Evolutionary conservation across 306 rosid genomes (phyloP).

Genomic region (Senna tora): DNA sequence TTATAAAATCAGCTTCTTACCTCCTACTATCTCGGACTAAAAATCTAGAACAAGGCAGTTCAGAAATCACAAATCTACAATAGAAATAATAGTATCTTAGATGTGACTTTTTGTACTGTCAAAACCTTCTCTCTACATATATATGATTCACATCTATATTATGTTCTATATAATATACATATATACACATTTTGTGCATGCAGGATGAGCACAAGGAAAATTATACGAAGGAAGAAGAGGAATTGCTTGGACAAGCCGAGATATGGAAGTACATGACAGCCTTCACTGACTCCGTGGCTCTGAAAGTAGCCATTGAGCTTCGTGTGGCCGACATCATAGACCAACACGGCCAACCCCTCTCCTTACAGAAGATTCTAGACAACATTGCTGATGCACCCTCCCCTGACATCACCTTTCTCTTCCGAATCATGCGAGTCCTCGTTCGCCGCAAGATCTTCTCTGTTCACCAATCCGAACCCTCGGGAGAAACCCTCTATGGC

Average conservation of each 20-base stretch:
- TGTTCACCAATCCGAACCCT: constrained; percentile 24
- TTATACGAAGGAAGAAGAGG: neutral
- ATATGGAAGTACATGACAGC: constrained; percentile 48
- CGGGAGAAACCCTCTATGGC: constrained; percentile 44
- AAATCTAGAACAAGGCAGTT: too few species aligned
- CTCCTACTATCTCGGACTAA: too few species aligned
- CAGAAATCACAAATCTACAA: too few species aligned
- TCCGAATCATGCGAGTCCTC: constrained; percentile 45
- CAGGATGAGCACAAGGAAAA: too few species aligned
- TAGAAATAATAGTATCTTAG: too few species aligned
- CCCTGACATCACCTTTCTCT: constrained; percentile 39
- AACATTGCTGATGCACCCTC: constrained; percentile 43
- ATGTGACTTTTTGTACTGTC: too few species aligned
- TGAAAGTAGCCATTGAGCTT: constrained; percentile 43
- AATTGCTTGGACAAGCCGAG: constrained; percentile 47
- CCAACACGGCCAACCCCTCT: constrained; percentile 39
- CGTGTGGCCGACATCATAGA: constrained; percentile 51
- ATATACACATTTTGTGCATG: too few species aligned
- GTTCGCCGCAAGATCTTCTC: constrained; percentile 51
- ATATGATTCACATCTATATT: too few species aligned
- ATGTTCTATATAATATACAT: too few species aligned
- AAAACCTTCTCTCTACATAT: too few species aligned
- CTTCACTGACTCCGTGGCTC: constrained; percentile 48
- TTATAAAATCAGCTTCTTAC: too few species aligned
- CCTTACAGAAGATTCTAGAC: constrained; percentile 38